These are phyloP conservation scores for Spizellomyces sp. DNA, from an alignment of 192 early-diverging fungal species.

Conservation along the genomic window DNA sequence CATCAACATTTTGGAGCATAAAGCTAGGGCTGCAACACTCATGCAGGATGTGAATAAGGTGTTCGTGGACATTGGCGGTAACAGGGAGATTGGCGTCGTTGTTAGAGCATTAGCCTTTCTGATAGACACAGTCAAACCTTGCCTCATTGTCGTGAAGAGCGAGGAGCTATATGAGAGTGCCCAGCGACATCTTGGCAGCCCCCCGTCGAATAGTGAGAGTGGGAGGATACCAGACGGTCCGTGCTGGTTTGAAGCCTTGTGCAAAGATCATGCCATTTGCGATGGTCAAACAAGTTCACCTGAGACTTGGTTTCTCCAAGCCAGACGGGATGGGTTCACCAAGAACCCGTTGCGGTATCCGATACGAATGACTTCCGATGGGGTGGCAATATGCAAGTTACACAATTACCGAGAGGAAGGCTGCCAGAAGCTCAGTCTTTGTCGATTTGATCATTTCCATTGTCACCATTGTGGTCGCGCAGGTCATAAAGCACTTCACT, in stretches of 20 bases:
- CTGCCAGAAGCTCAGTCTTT: conserved; percentile 11
- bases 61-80: conserved; percentile 20
- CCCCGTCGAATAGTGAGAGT: not conserved
- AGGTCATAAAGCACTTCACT: conserved; percentile 7
- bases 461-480: conserved; percentile 14
- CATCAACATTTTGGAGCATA: conserved; percentile 7
- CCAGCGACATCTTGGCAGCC: not conserved
- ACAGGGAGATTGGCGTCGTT: not conserved
- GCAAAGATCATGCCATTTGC: not conserved
- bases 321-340: not conserved
- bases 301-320: conserved; percentile 2
- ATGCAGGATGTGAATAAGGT: conserved; percentile 6
- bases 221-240: conserved; percentile 7
- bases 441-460: conserved; percentile 10
- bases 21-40: not conserved
- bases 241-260: conserved; percentile 3
- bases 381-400: conserved; percentile 11
- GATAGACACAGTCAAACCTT: not conserved
- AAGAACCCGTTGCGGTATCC: conserved; percentile 17
- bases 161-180: conserved; percentile 11
- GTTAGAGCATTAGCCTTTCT: conserved; percentile 6
- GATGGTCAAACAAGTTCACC: not conserved
- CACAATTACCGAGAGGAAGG: conserved; percentile 13
- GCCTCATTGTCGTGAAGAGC: conserved; percentile 9
- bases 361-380: conserved; percentile 8